A percentile compares a stretch with the other conserved stretches of the same genome.
Evolutionary conservation across 495 filamentous ascomycete species (phyloP).

Genomic region (Peziza echinospora): DNA sequence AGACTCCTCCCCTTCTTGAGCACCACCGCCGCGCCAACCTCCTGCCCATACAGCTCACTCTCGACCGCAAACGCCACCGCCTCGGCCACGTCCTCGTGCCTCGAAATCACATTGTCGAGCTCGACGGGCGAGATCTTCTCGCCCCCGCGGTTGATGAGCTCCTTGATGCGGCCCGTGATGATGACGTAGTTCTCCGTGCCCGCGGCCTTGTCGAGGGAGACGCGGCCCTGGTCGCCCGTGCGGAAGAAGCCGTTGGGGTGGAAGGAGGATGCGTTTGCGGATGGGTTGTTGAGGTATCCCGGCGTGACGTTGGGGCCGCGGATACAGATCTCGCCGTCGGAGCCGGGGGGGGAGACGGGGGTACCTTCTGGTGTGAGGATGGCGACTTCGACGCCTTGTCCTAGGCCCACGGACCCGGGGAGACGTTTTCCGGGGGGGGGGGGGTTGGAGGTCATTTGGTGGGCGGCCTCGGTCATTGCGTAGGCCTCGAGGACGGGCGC

Average conservation of each 20-base stretch:
- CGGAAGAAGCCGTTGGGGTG: conserved; percentile 52
- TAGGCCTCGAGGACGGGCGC: conserved; percentile 75
- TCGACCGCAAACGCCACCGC: conserved; percentile 62
- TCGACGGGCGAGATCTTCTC: conserved; percentile 74
- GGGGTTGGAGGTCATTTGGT: conserved; percentile 78
- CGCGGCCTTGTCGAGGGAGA: conserved; percentile 32
- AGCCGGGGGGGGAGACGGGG: conserved; percentile 33
- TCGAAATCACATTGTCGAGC: conserved; percentile 52
- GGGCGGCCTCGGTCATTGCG: conserved; percentile 78
- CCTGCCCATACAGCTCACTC: conserved; percentile 60
- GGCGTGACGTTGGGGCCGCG: conserved; percentile 57
- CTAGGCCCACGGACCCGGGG: conserved; percentile 58
- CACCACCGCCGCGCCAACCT: conserved; percentile 56
- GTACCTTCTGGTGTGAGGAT: conserved; percentile 47
- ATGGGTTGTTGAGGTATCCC: conserved; percentile 62
- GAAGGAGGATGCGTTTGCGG: conserved; percentile 49
- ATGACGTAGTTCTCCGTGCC: conserved; percentile 56
- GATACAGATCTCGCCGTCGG: conserved; percentile 61
- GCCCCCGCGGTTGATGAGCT: conserved; percentile 65
- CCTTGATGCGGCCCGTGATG: conserved; percentile 65
- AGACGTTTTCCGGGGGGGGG: conserved; percentile 41
- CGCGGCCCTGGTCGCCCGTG: conserved; percentile 63
- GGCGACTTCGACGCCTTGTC: conserved; percentile 58
- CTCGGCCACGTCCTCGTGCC: conserved; percentile 47
- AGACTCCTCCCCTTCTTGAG: conserved; percentile 37